Base-by-base conservation (phyloP, 2,329 filamentous ascomycete genomes). In the Tolypocladium amazonense region DNA sequence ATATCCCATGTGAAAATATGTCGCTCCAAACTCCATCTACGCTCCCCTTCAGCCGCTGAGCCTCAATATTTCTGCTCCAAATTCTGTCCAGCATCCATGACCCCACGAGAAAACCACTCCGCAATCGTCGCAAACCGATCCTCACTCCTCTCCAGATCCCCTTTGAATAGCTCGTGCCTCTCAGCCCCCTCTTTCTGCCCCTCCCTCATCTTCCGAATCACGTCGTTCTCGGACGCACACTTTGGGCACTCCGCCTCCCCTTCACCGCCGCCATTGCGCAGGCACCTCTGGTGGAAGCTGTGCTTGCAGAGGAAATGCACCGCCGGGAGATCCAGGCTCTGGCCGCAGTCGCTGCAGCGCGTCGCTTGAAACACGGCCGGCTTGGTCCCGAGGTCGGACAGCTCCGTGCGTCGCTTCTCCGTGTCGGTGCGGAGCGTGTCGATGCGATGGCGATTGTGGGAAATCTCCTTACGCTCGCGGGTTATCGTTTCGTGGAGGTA, bases 241-340 rank as follows among this genome's bases (percentile, higher is more conserved):
- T 91, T 81, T 12, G 93, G 92, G 71, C 94, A 99, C 73, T 97
- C 92, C 0, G 87, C 82, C 57, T 87, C 85, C 8, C 78, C 78
- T 30, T 87, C 86, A 14, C 79, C 78, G 27, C 72, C 75, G 2
- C 76, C 77, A 15, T 72, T 72, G 57, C 80, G 76, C 69, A 99
- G 77, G 73, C 93, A 99, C 54, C 90, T 82, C 75, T 96, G 90
- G 71, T 99, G 94, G 79, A 97, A 99, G 62, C 88, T 92, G 72
- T 99, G 94, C 72, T 96, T 96, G 78, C 94, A 99, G 63, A 99
- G 75, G 72, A 99, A 99, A 71, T 99, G 94, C 56, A 99, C 92
- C 0, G 88, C 90, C 0, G 94, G 94, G 15, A 97, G 79, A 65
- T 97, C 92, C 23, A 97, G 80, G 33, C 84, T 81, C 43, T 86